These are phyloP conservation scores for Apiospora malaysiana DNA, from an alignment of 2,329 filamentous ascomycete genomes.

Conservation along the genomic window DNA sequence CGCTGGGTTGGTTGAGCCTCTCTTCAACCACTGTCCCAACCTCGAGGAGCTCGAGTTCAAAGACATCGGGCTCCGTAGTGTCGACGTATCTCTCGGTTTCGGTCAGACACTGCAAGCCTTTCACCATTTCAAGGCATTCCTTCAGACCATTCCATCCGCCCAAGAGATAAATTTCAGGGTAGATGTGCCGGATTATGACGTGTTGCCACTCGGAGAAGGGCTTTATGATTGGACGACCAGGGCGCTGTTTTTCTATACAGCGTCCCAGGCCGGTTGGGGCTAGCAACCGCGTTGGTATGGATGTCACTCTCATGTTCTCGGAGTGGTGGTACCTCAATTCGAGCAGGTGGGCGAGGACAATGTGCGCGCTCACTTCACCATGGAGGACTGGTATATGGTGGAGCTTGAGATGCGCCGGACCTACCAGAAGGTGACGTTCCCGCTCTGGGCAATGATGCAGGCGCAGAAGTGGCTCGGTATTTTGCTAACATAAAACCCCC, in stretches of 20 bases:
- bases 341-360: constrained; percentile 34
- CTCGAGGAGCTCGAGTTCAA: neutral
- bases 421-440: constrained; percentile 29
- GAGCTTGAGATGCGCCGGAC: constrained; percentile 32
- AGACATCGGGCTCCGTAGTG: neutral
- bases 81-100: neutral
- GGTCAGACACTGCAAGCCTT: neutral
- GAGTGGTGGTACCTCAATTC: constrained; percentile 26
- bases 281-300: constrained; percentile 27
- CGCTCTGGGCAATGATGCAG: constrained; percentile 12
- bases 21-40: neutral
- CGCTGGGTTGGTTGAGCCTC: neutral
- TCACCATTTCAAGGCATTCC: neutral
- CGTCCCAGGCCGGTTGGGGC: neutral
- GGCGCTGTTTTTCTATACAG: neutral
- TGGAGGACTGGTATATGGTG: constrained; percentile 35
- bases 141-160: neutral
- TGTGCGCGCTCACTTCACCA: constrained; percentile 33
- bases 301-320: too few species aligned
- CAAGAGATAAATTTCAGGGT: neutral
- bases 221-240: neutral
- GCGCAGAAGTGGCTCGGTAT: constrained; percentile 22
- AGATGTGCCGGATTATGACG: too few species aligned
- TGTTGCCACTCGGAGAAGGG: too few species aligned
- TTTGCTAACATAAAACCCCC: neutral